phyloP scores from a whole-genome alignment of 805 yeast species.

The Ogataea ramenticola region DNA sequence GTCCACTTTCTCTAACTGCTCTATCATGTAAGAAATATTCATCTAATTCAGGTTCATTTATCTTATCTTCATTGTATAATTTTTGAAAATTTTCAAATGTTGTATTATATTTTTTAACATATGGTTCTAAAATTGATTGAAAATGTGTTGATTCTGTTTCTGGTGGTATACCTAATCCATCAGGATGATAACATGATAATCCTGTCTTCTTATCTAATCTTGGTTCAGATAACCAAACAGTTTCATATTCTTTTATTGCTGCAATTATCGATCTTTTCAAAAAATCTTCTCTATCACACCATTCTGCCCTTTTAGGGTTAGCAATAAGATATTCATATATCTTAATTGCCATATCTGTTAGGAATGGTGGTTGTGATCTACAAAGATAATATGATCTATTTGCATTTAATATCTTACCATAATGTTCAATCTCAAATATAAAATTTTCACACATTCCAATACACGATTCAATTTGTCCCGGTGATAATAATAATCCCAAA shows the following conservation, averaged over 20 bases:
- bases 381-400: constrained; percentile 86
- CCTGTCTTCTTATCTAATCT: constrained; percentile 70
- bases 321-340: constrained; percentile 49
- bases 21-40: constrained; percentile 86
- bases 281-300: constrained; percentile 42
- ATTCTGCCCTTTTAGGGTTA: constrained; percentile 19
- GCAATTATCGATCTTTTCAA: constrained; percentile 60
- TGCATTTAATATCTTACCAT: constrained; percentile 91
- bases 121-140: constrained; percentile 60
- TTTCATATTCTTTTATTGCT: constrained; percentile 79
- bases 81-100: constrained; percentile 57
- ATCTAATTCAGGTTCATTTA: constrained; percentile 77
- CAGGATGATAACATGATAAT: constrained; percentile 83
- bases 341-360: constrained; percentile 83
- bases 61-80: constrained; percentile 57
- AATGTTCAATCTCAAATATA: constrained; percentile 80
- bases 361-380: constrained; percentile 93
- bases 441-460: constrained; percentile 90
- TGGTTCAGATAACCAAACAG: constrained; percentile 74
- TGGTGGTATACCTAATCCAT: constrained; percentile 91
- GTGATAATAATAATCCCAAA: constrained; percentile 57
- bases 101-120: constrained; percentile 52
- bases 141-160: constrained; percentile 93
- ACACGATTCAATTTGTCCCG: constrained; percentile 52
- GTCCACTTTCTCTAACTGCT: constrained; percentile 94